A percentile compares a stretch with the other conserved stretches of the same genome.
These are phyloP conservation scores for Sequoia sempervirens DNA, from an alignment of 75 land plant species.

Conservation along the genomic window DNA sequence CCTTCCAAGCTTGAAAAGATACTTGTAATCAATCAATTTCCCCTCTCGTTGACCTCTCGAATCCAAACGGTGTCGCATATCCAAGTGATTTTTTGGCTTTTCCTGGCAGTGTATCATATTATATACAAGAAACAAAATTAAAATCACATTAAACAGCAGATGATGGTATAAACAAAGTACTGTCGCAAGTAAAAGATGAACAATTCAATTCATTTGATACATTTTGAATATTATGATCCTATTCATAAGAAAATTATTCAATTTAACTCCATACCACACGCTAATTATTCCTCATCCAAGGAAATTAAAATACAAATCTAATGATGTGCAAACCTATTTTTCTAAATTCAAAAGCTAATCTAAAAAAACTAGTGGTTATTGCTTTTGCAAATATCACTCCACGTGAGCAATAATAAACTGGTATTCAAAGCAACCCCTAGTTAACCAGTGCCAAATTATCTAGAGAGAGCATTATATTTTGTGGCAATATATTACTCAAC, in stretches of 20 bases:
- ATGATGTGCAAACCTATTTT: background rate
- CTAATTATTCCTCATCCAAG: background rate
- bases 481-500: background rate
- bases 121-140: background rate
- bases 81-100: constrained; percentile 90
- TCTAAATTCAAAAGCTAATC: background rate
- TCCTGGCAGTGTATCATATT: constrained; percentile 46
- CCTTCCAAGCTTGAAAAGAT: constrained; percentile 2
- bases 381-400: background rate
- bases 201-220: background rate
- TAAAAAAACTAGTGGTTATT: background rate
- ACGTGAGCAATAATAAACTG: background rate
- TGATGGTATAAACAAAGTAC: background rate
- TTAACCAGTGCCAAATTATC: background rate
- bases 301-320: background rate
- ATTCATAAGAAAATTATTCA: background rate
- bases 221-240: background rate
- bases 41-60: constrained; percentile 94
- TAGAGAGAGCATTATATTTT: background rate
- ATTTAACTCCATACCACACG: background rate
- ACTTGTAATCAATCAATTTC: constrained; percentile 96
- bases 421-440: background rate
- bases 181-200: background rate
- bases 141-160: background rate
- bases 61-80: constrained; percentile 87